Evolutionary conservation across 495 filamentous ascomycete species (phyloP), one percentile per base, ranked within the genome.

Genomic region (Bathelium albidoporum): DNA sequence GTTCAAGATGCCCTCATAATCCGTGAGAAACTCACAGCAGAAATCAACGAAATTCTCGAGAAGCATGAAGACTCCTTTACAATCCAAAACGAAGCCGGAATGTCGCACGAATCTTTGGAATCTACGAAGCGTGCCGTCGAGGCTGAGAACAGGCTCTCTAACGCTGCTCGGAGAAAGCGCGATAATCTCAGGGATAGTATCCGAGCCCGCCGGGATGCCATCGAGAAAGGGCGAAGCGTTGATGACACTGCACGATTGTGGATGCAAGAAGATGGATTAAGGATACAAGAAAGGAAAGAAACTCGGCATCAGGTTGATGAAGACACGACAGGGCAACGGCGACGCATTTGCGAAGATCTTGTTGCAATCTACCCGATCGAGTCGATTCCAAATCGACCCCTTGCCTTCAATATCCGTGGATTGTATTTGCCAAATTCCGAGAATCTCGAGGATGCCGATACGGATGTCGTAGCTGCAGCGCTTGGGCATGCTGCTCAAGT

Each of bases 1-100:
- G 88, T 97, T 36, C 89, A 96, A 73, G 94, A 98, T 69, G 91
- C 92, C 4, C 73, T 96, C 0, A 81, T 83, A 0, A 97, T 90
- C 0, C 82, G 89, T 3, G 85, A 89, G 63, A 81, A 81, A 59
- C 74, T 98, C 10, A 82, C 89, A 11, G 72, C 80, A 10, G 90
- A 96, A 65, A 96, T 97, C 65, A 89, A 85, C 69, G 74, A 77
- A 1, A 80, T 96, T 22, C 77, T 97, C 18, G 75, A 85, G 22
- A 73, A 79, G 11, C 82, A 82, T 59, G 75, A 79, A 62, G 68
- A 64, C 24, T 72, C 74, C 1, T 67, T 81, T n/a, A 65, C 70
- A 0, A 74, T 69, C 0, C 67, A 78, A 5, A 75, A 85, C 60
- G 75, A 81, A 59, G 80, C 85, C 9, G 81, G 86, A 0, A 80